Base-by-base conservation (phyloP, 1,284 basidiomycete species). In the Fomitopsis betulina region DNA sequence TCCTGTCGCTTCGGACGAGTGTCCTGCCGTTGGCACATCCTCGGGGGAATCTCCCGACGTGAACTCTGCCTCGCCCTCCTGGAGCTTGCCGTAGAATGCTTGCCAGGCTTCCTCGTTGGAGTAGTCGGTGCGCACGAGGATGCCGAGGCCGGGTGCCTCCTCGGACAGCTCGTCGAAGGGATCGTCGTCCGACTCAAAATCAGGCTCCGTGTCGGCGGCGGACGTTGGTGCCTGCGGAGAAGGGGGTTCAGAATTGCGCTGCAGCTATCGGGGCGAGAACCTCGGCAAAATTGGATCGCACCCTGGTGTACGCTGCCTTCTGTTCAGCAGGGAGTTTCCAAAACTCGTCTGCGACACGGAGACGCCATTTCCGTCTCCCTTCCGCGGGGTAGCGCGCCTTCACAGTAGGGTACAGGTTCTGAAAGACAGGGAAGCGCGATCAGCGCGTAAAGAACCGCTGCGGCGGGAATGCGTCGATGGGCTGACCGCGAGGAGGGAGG, bases 51-150 rank as follows among this genome's bases (percentile, higher is more conserved):
- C 51, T 5, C 56, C 64, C 13, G 66, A 60, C 5, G 74, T 59
- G 53, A 85, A 69, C 56, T 83, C 81, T 60, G 75, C 74, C 68
- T 89, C 83, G 45, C 78, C 76, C 50, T 75, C 76, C 53, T 76
- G 73, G 10, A 91, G 71, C 60, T 77, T 76, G 17, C 66, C 63
- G 58, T 70, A 72, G 69, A 91, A 89, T 1, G 67, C 62, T 21
- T 72, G 65, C 89, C 89, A 91, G 3, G 87, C 82, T 5, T 72
- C 72, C 37, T 89, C 85, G 65, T 88, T 73, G 2, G 82, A 76
- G 66, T 80, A 89, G 67, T 91, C 86, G 6, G 88, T 85, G 53
- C 89, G 82, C 19, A 91, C 68, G 45, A 91, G 68, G 58, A 91
- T 67, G 19, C 88, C 89, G 38, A 77, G 65, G 13, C 72, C 73